A percentile compares a stretch with the other conserved stretches of the same genome.
Conservation (phyloP, 441 rosid species). For the Iberis amara region DNA sequence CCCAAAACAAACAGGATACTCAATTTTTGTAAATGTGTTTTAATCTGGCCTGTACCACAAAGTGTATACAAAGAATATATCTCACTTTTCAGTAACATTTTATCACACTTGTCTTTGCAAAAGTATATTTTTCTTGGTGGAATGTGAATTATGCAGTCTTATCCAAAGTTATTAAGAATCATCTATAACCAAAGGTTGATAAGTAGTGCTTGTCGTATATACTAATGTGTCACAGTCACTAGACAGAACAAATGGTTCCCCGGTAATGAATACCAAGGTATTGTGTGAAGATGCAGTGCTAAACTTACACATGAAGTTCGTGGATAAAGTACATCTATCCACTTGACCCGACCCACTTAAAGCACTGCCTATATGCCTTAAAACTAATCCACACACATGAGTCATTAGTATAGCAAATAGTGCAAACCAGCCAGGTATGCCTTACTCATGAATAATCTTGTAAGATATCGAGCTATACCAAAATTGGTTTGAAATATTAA, state of each 20-base stretch:
- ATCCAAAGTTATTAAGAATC: background rate
- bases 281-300: background rate
- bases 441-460: too few relatives aligned
- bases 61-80: conserved; percentile 18
- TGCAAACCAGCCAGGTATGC: too few relatives aligned
- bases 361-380: conserved; percentile 10
- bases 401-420: too few relatives aligned
- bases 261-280: background rate
- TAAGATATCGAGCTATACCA: too few relatives aligned
- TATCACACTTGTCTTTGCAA: conserved; percentile 5
- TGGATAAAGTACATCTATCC: conserved; percentile 7
- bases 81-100: conserved; percentile 14
- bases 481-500: too few relatives aligned
- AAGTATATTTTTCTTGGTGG: background rate
- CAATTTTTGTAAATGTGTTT: background rate
- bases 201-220: background rate
- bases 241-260: background rate
- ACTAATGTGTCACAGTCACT: conserved; percentile 4
- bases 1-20: background rate
- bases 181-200: background rate
- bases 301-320: background rate
- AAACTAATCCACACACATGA: background rate
- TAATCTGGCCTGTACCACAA: conserved; percentile 16
- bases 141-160: conserved; percentile 9
- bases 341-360: conserved; percentile 14